phyloP scores from a whole-genome alignment of 2,329 filamentous ascomycete species.

The Penicillium corylophilum region DNA sequence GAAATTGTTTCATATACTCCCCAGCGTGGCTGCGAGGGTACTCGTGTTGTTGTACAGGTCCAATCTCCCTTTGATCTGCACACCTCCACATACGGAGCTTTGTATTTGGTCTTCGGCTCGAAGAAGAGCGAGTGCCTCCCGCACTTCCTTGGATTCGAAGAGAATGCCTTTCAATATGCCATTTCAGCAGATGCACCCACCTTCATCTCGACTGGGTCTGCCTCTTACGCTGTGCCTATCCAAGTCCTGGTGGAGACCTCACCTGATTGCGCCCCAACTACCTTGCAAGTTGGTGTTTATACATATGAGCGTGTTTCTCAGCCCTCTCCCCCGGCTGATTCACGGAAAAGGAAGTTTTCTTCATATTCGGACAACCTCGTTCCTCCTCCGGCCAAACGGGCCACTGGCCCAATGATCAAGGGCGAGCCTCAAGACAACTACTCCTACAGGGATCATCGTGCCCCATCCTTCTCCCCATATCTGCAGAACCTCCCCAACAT shows the following conservation, averaged over 20 bases:
- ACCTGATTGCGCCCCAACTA: conserved; percentile 50
- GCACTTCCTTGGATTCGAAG: conserved; percentile 58
- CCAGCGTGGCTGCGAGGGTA: conserved; percentile 64
- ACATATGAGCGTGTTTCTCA: conserved; percentile 55
- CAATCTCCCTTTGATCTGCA: conserved; percentile 73
- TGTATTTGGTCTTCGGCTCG: conserved; percentile 75
- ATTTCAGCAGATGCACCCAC: conserved; percentile 71
- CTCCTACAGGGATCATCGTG: conserved; percentile 55
- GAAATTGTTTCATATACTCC: conserved; percentile 71
- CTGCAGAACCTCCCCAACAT: conserved; percentile 49
- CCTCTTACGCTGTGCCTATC: conserved; percentile 58
- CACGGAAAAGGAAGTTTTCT: conserved; percentile 59
- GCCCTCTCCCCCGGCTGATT: conserved; percentile 41
- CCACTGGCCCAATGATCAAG: conserved; percentile 48
- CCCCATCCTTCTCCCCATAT: conserved; percentile 51
- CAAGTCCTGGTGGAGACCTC: conserved; percentile 61
- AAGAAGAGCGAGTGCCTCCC: conserved; percentile 68
- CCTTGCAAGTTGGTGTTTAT: conserved; percentile 61
- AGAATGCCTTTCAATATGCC: conserved; percentile 66
- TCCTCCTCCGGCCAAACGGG: conserved; percentile 51
- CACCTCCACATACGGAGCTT: conserved; percentile 52
- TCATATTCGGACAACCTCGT: conserved; percentile 49
- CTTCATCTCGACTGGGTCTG: conserved; percentile 57
- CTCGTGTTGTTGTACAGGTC: conserved; percentile 71
- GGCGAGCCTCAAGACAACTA: conserved; percentile 53